Conservation (phyloP, 305 asterid genomes). For the Fraxinus greggii region DNA sequence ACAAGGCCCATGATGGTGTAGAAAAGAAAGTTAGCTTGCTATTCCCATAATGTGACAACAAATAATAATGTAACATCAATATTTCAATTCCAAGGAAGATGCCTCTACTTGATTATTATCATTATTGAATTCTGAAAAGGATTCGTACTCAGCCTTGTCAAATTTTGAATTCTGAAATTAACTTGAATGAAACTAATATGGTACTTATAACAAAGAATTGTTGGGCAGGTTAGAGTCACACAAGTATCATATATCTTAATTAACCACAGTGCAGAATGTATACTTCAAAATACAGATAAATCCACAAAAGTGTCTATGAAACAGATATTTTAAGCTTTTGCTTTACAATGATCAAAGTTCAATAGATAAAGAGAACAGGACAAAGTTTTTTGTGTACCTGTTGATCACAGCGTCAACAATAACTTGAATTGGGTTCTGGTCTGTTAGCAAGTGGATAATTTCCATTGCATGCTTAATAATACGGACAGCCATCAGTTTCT, state of each 20-base stretch:
- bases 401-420: conserved; percentile 39
- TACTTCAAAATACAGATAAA: neutral
- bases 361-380: neutral
- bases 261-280: no score
- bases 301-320: neutral
- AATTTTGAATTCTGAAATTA: neutral
- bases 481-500: conserved; percentile 22
- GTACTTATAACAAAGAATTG: neutral
- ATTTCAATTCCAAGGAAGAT: neutral
- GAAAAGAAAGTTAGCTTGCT: neutral
- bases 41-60: neutral
- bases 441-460: conserved; percentile 21
- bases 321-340: neutral
- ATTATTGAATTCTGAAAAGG: neutral
- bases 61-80: neutral
- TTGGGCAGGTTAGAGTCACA: neutral
- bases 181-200: neutral
- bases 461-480: conserved; percentile 24
- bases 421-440: conserved; percentile 6
- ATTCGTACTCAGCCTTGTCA: neutral
- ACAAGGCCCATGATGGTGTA: neutral
- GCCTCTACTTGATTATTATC: neutral
- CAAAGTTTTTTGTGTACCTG: conserved; percentile 21
- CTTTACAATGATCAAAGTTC: neutral
- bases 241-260: neutral